Conservation (phyloP, 1,284 basidiomycete genomes). For the Microbotryomycetes sp. region DNA sequence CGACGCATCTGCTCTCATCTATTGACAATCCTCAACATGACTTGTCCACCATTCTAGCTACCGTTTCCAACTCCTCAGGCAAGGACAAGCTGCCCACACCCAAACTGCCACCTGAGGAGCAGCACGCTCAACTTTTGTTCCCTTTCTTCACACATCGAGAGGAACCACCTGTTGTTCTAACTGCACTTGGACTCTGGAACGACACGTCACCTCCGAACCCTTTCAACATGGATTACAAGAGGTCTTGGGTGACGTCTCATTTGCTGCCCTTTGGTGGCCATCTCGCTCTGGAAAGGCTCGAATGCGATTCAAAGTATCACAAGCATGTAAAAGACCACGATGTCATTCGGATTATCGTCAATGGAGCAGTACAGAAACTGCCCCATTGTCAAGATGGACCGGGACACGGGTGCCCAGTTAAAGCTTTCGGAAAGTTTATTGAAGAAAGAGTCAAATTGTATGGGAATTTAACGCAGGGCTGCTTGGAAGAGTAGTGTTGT, state of each 20-base stretch:
- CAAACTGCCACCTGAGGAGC: conserved; percentile 29
- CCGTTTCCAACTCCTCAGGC: not conserved
- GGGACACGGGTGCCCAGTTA: conserved; percentile 41
- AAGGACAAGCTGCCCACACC: conserved; percentile 16
- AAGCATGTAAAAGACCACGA: not conserved
- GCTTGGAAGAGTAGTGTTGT: conserved; percentile 8
- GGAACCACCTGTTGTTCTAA: conserved; percentile 46
- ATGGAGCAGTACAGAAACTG: conserved; percentile 45
- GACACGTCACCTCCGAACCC: conserved; percentile 39
- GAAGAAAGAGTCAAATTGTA: conserved; percentile 39
- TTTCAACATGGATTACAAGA: conserved; percentile 37
- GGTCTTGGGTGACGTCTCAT: conserved; percentile 45
- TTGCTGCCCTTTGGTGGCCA: conserved; percentile 47
- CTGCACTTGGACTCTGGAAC: conserved; percentile 47
- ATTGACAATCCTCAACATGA: conserved; percentile 13
- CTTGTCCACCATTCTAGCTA: not conserved
- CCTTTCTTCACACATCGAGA: conserved; percentile 47
- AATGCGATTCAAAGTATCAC: conserved; percentile 29
- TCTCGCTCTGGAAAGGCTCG: conserved; percentile 45
- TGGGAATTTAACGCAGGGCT: conserved; percentile 32
- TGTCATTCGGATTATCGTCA: conserved; percentile 44
- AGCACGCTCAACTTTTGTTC: conserved; percentile 42
- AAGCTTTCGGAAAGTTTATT: conserved; percentile 41
- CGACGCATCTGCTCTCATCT: conserved; percentile 37
- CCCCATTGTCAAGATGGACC: conserved; percentile 43